Conservation (phyloP, 768 basidiomycete genomes). For the Termitomyces bulborhizus region DNA sequence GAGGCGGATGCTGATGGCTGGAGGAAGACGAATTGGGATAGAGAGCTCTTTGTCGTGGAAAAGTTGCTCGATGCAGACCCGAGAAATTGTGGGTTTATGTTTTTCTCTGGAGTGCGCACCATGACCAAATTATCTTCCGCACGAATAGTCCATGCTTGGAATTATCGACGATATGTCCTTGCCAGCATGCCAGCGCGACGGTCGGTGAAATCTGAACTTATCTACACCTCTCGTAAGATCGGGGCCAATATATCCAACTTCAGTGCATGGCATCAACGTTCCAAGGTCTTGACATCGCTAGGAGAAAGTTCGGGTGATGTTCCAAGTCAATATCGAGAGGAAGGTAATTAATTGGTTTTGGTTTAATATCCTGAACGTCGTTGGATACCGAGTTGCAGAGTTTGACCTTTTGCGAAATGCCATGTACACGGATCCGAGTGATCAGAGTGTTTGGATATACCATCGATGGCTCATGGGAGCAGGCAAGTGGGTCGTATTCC, state of each 20-base stretch:
- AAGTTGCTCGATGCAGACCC: conserved; percentile 89
- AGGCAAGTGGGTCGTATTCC: conserved; percentile 36
- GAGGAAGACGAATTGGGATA: conserved; percentile 77
- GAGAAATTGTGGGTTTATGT: conserved; percentile 71
- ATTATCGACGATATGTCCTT: conserved; percentile 86
- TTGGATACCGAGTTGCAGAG: conserved; percentile 41
- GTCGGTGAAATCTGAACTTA: conserved; percentile 63
- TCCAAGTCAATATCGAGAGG: conserved; percentile 50
- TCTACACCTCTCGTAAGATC: conserved; percentile 87
- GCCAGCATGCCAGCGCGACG: conserved; percentile 55
- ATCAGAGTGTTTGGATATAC: conserved; percentile 98
- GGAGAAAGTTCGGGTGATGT: conserved; percentile 58
- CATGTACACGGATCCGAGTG: conserved; percentile 92
- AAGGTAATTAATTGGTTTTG: conserved; percentile 43
- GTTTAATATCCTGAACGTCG: neutral
- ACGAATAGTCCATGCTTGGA: conserved; percentile 84
- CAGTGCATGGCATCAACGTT: conserved; percentile 98
- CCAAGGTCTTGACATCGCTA: conserved; percentile 64
- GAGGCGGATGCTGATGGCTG: conserved; percentile 53
- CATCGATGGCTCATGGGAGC: conserved; percentile 93
- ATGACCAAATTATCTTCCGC: neutral
- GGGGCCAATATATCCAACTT: conserved; percentile 95
- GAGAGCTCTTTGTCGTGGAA: conserved; percentile 83
- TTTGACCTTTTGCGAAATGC: conserved; percentile 91
- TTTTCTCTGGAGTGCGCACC: neutral